These are phyloP conservation scores for Asterophora lycoperdoides DNA, from an alignment of 768 basidiomycete species.

Conservation along the genomic window DNA sequence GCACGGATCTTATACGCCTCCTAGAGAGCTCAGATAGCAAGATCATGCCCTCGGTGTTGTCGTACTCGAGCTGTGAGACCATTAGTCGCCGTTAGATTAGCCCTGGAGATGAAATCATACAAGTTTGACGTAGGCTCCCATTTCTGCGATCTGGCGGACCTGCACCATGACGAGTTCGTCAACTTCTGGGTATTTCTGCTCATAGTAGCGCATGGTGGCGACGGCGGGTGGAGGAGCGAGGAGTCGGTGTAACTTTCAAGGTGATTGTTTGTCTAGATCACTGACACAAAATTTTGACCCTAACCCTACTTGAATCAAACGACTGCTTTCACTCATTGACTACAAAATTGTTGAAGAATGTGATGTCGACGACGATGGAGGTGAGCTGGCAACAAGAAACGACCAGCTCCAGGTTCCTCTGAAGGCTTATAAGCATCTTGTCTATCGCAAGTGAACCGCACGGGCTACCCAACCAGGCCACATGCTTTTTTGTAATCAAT, in stretches of 20 bases:
- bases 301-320: slow-evolving; percentile 10
- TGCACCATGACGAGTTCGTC: slow-evolving; percentile 99
- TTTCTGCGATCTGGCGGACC: slow-evolving; percentile 98
- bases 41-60: slow-evolving; percentile 99
- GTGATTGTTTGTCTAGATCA: neutral
- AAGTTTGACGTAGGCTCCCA: slow-evolving; percentile 99
- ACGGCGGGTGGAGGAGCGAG: neutral
- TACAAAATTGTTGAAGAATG: no score
- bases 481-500: no score
- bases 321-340: neutral
- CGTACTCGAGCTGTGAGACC: slow-evolving; percentile 81
- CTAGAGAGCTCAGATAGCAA: slow-evolving; percentile 96
- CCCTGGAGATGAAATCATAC: slow-evolving; percentile 45
- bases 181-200: slow-evolving; percentile 90
- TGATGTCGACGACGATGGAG: no score
- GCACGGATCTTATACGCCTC: slow-evolving; percentile 93
- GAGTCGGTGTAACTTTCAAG: neutral
- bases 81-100: neutral
- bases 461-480: no score
- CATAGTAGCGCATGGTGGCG: slow-evolving; percentile 79
- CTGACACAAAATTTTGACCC: slow-evolving; percentile 14
- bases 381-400: no score
- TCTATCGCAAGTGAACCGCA: no score
- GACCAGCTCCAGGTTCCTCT: no score
- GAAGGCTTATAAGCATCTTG: no score